Base-by-base conservation (phyloP, 225 moss, liverwort and hornwort species). In the Marchantia paleacea region DNA sequence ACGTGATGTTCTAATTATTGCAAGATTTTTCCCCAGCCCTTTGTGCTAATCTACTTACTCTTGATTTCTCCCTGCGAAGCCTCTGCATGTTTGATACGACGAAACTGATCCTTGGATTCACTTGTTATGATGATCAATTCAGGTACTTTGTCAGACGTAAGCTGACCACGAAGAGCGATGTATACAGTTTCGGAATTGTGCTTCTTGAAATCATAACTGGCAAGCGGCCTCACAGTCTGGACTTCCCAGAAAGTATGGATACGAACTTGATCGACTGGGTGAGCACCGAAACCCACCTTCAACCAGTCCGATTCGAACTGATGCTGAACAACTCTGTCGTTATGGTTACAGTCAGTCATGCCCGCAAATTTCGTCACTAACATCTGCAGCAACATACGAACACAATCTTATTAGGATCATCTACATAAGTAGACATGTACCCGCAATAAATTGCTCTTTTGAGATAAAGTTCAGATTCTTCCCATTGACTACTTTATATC, bases 131-230 rank as follows among this genome's bases (percentile, higher is more conserved):
- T 58, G 15, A 13, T 20, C 57, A 20, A 28, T 67, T n/a, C 53
- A 75, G 75, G 15, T 75, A 57, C 54, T 75, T 58, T n/a, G 48
- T 31, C n/a, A 26, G 75, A 14, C 75, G 75, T 19, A 75, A 75
- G 75, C 31, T 75, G 57, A 75, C 75, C 0, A 57, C 57, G 31
- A 75, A 75, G 18, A 75, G 75, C 15, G 75, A 78, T 19, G 78
- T 78, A 3, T 78, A 63, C 28, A 78, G 78, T 14, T 78, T 64
- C 49, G 72, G 69, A 7, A 18, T 70, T 31, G 69, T 70, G 20
- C 69, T 70, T 18, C 69, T 70, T 18, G 69, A 70, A 48, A 70
- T 48, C 47, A 48, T 70, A 19, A 70, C 69, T 18, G 47, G 69
- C 47, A 70, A 29, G 20, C 39, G 48, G 16, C 69, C 69, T 15